Percentiles rank a stretch among this genome's conserved stretches.
These are phyloP conservation scores for Picea sitchensis DNA, from an alignment of 75 land plant species.

Conservation along the genomic window DNA sequence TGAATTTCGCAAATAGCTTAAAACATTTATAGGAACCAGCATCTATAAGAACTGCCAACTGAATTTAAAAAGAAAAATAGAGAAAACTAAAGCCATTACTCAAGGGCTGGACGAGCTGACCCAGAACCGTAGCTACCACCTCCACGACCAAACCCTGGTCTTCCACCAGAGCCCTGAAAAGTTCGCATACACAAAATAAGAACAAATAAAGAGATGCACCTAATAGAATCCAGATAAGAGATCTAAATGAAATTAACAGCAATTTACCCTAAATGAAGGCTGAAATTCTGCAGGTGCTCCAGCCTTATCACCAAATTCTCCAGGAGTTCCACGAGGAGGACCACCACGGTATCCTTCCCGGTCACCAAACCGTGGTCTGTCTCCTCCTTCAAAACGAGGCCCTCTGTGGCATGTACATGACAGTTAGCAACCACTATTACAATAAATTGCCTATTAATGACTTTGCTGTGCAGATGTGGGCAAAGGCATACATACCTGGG, in stretches of 20 bases:
- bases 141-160: slow-evolving; percentile 31
- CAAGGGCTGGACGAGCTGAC: background rate
- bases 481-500: slow-evolving; percentile 18
- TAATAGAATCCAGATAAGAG: background rate
- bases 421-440: background rate
- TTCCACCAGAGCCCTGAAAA: slow-evolving; percentile 2
- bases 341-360: slow-evolving; percentile 54
- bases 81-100: background rate
- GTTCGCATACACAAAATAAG: background rate
- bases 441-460: background rate
- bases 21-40: background rate
- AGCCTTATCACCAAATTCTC: slow-evolving; percentile 49
- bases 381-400: slow-evolving; percentile 42
- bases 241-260: background rate
- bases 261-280: slow-evolving; percentile 42
- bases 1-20: too few relatives aligned
- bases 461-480: background rate
- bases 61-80: background rate
- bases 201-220: background rate
- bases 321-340: slow-evolving; percentile 22
- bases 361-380: slow-evolving; percentile 47
- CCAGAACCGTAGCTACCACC: background rate
- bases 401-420: slow-evolving; percentile 13
- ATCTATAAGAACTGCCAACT: background rate
- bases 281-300: slow-evolving; percentile 45